A percentile compares a stretch with the other conserved stretches of the same genome.
phyloP scores from a whole-genome alignment of 2,329 filamentous ascomycete species.

The Keithomyces neogunnii region DNA sequence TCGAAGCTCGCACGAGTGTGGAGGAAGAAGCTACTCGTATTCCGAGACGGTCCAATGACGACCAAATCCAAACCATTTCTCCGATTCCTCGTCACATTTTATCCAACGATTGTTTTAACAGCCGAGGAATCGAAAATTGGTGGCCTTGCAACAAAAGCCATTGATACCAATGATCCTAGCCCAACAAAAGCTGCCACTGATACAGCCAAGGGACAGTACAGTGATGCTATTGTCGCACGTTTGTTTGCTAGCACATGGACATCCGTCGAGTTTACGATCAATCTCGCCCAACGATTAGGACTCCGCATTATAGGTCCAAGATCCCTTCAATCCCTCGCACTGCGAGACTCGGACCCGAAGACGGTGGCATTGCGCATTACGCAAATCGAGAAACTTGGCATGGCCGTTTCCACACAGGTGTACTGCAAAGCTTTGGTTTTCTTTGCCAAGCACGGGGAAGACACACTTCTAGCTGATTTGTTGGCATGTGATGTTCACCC shows the following conservation, averaged over 20 bases:
- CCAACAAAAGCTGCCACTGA: background rate
- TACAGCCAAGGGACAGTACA: constrained; percentile 14
- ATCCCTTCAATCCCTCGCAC: constrained; percentile 68
- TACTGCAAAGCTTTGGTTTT: constrained; percentile 59
- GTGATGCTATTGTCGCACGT: constrained; percentile 59
- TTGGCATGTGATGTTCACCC: constrained; percentile 44
- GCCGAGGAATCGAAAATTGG: constrained; percentile 25
- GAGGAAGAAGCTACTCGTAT: constrained; percentile 32
- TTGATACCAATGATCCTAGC: background rate
- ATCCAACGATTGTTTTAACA: constrained; percentile 28
- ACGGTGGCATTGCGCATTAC: constrained; percentile 51
- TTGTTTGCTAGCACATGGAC: constrained; percentile 70
- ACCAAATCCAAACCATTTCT: constrained; percentile 38
- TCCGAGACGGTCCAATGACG: constrained; percentile 33
- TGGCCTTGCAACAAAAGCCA: background rate
- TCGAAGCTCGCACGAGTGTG: constrained; percentile 36
- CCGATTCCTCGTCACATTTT: constrained; percentile 37
- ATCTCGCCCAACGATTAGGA: constrained; percentile 61
- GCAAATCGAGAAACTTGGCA: constrained; percentile 52
- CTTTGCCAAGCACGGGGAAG: constrained; percentile 51
- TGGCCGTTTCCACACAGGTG: constrained; percentile 51
- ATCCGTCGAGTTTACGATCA: constrained; percentile 62
- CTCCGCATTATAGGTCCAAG: constrained; percentile 65
- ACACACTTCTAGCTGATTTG: constrained; percentile 35
- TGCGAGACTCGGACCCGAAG: constrained; percentile 49